Conservation (phyloP, 2,329 filamentous ascomycete species). For the Nothomitra cinnamomea region DNA sequence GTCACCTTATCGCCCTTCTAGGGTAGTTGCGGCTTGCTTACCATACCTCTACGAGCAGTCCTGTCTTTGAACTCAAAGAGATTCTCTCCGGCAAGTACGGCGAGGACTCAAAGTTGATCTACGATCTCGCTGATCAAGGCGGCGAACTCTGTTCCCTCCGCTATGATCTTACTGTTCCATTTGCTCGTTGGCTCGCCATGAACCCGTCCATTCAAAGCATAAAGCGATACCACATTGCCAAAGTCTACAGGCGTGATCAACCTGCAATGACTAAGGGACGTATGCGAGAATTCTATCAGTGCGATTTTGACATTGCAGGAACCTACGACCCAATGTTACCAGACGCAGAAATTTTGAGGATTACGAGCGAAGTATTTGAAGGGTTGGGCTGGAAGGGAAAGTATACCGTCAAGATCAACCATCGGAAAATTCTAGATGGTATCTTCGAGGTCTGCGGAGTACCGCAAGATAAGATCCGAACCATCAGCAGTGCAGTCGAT, state of each 20-base stretch:
- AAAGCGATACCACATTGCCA: conserved; percentile 90
- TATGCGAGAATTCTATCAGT: conserved; percentile 95
- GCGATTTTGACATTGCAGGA: conserved; percentile 90
- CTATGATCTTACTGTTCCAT: conserved; percentile 79
- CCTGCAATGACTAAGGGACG: conserved; percentile 79
- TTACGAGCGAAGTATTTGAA: conserved; percentile 74
- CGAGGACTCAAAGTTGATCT: conserved; percentile 84
- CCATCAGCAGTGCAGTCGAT: conserved; percentile 85
- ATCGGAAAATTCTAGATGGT: conserved; percentile 84
- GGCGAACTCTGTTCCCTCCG: conserved; percentile 71
- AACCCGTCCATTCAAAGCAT: conserved; percentile 67
- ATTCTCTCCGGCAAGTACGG: conserved; percentile 83
- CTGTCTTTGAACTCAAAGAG: conserved; percentile 73
- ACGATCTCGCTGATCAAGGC: conserved; percentile 75
- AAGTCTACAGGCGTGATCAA: conserved; percentile 71
- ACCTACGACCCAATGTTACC: conserved; percentile 80
- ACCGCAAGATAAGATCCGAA: conserved; percentile 67
- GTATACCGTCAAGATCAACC: conserved; percentile 86
- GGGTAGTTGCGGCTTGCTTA: too few species aligned
- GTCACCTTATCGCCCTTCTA: conserved; percentile 4
- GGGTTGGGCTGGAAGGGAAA: conserved; percentile 54
- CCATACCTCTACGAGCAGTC: conserved; percentile 18
- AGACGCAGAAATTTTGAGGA: conserved; percentile 75
- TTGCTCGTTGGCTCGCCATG: conserved; percentile 87
- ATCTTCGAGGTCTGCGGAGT: conserved; percentile 86